phyloP scores from a whole-genome alignment of 805 yeast genomes.

The Wickerhamomyces chambardii region DNA sequence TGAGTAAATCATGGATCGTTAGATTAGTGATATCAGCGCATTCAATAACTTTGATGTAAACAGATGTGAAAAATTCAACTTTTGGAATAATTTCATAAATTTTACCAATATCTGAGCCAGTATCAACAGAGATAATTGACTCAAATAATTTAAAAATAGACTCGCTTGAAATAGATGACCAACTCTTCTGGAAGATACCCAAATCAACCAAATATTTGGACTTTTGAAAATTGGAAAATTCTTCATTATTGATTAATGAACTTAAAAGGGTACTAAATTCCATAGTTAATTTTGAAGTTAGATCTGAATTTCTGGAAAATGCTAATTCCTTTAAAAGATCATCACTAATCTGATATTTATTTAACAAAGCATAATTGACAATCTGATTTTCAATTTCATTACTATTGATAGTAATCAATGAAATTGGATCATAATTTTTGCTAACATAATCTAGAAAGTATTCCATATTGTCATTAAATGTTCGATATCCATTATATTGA shows the following conservation, averaged over 20 bases:
- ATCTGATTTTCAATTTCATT: neutral
- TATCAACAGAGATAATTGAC: neutral
- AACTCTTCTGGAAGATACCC: slow-evolving; percentile 18
- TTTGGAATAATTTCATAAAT: slow-evolving; percentile 2
- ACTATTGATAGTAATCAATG: neutral
- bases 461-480: slow-evolving; percentile 27
- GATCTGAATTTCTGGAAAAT: neutral
- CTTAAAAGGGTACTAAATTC: slow-evolving; percentile 17
- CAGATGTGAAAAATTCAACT: slow-evolving; percentile 19
- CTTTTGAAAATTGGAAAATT: slow-evolving; percentile 10
- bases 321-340: slow-evolving; percentile 20
- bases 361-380: slow-evolving; percentile 14
- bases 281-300: slow-evolving; percentile 2
- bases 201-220: slow-evolving; percentile 14
- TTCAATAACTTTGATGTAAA: slow-evolving; percentile 11
- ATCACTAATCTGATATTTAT: slow-evolving; percentile 4
- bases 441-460: slow-evolving; percentile 27
- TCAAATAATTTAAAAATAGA: neutral
- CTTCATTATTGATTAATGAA: slow-evolving; percentile 14
- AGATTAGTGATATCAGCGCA: slow-evolving; percentile 4
- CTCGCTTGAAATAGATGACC: slow-evolving; percentile 13
- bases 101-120: too few relatives aligned
- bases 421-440: slow-evolving; percentile 7
- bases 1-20: slow-evolving; percentile 7
- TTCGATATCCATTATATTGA: slow-evolving; percentile 18